phyloP scores from a whole-genome alignment of 2,329 filamentous ascomycete species.

The Teratosphaeria gauchensis region DNA sequence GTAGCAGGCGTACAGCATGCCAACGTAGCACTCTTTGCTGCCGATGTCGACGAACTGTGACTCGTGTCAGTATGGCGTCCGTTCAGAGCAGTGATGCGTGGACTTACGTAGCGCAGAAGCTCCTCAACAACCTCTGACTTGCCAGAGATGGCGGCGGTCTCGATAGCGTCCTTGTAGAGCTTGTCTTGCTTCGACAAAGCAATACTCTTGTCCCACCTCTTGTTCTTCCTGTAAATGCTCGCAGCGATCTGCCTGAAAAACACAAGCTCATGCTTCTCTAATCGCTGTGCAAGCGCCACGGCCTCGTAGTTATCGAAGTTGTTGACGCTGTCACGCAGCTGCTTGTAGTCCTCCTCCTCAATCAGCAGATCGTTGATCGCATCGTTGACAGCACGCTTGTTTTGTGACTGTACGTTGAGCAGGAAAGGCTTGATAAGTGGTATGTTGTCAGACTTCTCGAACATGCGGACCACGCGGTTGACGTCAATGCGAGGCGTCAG shows the following conservation, averaged over 20 bases:
- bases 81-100: not conserved
- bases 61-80: not conserved
- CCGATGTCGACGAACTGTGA: constrained; percentile 94
- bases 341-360: constrained; percentile 99
- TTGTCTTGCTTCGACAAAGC: constrained; percentile 97
- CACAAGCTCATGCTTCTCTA: constrained; percentile 95
- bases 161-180: constrained; percentile 98
- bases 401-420: constrained; percentile 89
- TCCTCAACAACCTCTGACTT: constrained; percentile 94
- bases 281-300: constrained; percentile 77
- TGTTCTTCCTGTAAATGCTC: constrained; percentile 98
- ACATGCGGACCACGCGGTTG: constrained; percentile 98
- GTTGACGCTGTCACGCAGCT: constrained; percentile 89
- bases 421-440: constrained; percentile 98
- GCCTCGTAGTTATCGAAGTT: constrained; percentile 99
- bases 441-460: constrained; percentile 96
- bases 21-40: constrained; percentile 98
- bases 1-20: constrained; percentile 98
- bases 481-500: constrained; percentile 93
- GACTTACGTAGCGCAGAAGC: constrained; percentile 87
- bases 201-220: constrained; percentile 99
- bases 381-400: constrained; percentile 96
- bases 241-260: constrained; percentile 99
- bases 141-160: constrained; percentile 85
- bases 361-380: constrained; percentile 97